Evolutionary conservation across 805 yeast genomes (phyloP).

Genomic region (Candida odintsovae): DNA sequence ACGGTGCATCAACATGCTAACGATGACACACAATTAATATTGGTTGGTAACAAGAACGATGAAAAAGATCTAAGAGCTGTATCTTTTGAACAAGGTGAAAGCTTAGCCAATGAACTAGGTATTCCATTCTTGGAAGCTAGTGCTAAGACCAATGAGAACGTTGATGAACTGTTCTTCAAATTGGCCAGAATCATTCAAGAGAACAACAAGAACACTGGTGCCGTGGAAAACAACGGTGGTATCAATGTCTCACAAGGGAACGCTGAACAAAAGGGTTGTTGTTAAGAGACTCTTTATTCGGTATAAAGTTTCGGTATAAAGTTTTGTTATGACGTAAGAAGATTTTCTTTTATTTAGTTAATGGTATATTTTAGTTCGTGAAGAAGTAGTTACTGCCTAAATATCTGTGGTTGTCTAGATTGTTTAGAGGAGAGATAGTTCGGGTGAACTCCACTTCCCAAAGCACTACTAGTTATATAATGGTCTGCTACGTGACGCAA

Average conservation of each 20-base stretch:
- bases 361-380: background rate
- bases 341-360: background rate
- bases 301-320: background rate
- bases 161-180: slow-evolving; percentile 85
- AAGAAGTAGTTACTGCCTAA: background rate
- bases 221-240: slow-evolving; percentile 18
- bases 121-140: slow-evolving; percentile 93
- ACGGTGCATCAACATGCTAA: slow-evolving; percentile 96
- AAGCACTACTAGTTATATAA: too few relatives aligned
- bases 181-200: slow-evolving; percentile 85
- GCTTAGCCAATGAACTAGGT: slow-evolving; percentile 77
- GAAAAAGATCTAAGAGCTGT: slow-evolving; percentile 85
- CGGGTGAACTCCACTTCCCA: too few relatives aligned
- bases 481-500: too few relatives aligned
- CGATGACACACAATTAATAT: slow-evolving; percentile 89
- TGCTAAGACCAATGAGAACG: slow-evolving; percentile 91
- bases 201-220: slow-evolving; percentile 46
- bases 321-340: background rate
- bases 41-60: slow-evolving; percentile 96
- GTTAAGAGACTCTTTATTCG: slow-evolving; percentile 10
- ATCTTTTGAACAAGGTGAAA: slow-evolving; percentile 84
- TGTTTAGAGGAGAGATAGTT: too few relatives aligned
- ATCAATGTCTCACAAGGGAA: slow-evolving; percentile 17
- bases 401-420: background rate
- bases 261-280: slow-evolving; percentile 13